These are phyloP conservation scores for Laguncularia racemosa DNA, from an alignment of 345 rosid genomes.

Conservation along the genomic window DNA sequence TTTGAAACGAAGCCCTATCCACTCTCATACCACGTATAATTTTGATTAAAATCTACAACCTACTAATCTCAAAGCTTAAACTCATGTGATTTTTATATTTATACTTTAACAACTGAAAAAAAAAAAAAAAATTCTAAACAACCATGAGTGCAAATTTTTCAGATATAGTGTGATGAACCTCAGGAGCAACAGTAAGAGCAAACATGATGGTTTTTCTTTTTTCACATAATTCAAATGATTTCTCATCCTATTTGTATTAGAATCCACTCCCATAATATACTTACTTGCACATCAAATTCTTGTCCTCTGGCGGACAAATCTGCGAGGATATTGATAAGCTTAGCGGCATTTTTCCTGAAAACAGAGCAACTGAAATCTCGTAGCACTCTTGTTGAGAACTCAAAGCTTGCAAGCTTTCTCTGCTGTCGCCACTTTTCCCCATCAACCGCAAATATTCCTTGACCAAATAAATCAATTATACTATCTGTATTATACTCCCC, in stretches of 20 bases:
- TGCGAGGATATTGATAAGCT: slow-evolving; percentile 28
- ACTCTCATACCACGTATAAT: too few relatives aligned
- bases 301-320: slow-evolving; percentile 20
- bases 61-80: too few relatives aligned
- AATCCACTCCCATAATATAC: not conserved
- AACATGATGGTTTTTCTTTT: not conserved
- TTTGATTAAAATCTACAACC: too few relatives aligned
- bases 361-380: too few relatives aligned
- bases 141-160: too few relatives aligned
- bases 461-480: slow-evolving; percentile 44
- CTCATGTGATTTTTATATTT: too few relatives aligned
- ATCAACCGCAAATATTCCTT: slow-evolving; percentile 73
- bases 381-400: slow-evolving; percentile 66
- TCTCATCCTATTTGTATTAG: not conserved
- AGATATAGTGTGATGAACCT: too few relatives aligned
- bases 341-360: slow-evolving; percentile 46
- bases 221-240: not conserved
- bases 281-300: slow-evolving; percentile 64
- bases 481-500: slow-evolving; percentile 28
- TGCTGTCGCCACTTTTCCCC: too few relatives aligned
- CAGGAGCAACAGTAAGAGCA: not conserved
- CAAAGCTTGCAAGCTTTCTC: too few relatives aligned
- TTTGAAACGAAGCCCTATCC: too few relatives aligned
- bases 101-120: too few relatives aligned
- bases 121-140: too few relatives aligned